A percentile compares a stretch with the other conserved stretches of the same genome.
phyloP scores from a whole-genome alignment of 345 rosid genomes.

The Microthlaspi erraticum region DNA sequence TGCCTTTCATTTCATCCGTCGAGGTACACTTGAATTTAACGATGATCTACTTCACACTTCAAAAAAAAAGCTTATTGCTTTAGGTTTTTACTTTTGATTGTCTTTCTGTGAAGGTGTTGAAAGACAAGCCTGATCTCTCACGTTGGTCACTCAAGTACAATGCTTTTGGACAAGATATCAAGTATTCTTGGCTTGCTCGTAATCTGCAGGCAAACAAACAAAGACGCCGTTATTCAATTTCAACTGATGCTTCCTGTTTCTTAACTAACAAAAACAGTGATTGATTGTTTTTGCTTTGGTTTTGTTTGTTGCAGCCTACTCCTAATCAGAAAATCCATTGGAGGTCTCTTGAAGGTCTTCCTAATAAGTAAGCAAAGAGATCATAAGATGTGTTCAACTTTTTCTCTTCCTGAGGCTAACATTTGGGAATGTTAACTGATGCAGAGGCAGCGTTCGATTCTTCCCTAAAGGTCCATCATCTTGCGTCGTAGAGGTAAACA shows the following conservation, averaged over 20 bases:
- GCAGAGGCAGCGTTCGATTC: constrained; percentile 89
- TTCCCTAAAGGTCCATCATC: constrained; percentile 78
- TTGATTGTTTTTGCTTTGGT: background rate
- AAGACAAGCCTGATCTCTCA: constrained; percentile 85
- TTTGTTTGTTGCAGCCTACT: constrained; percentile 61
- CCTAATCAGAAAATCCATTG: constrained; percentile 91
- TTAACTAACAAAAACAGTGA: background rate
- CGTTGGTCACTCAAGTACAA: constrained; percentile 84
- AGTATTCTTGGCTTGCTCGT: constrained; percentile 94
- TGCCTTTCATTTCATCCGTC: constrained; percentile 47
- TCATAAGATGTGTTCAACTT: background rate
- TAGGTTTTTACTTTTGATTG: background rate
- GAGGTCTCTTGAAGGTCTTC: constrained; percentile 94
- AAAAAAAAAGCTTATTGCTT: constrained; percentile 1
- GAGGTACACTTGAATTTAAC: constrained; percentile 26
- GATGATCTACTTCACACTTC: too few relatives aligned
- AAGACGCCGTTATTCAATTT: background rate
- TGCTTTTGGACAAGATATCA: constrained; percentile 81
- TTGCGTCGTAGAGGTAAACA: constrained; percentile 75
- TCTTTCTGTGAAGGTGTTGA: constrained; percentile 54
- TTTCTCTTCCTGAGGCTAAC: background rate
- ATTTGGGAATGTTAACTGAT: constrained; percentile 28
- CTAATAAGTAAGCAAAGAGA: constrained; percentile 63
- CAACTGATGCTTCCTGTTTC: background rate
- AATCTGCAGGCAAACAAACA: constrained; percentile 74